Conservation (phyloP, 2,329 filamentous ascomycete genomes). For the Venturiaceae sp. region DNA sequence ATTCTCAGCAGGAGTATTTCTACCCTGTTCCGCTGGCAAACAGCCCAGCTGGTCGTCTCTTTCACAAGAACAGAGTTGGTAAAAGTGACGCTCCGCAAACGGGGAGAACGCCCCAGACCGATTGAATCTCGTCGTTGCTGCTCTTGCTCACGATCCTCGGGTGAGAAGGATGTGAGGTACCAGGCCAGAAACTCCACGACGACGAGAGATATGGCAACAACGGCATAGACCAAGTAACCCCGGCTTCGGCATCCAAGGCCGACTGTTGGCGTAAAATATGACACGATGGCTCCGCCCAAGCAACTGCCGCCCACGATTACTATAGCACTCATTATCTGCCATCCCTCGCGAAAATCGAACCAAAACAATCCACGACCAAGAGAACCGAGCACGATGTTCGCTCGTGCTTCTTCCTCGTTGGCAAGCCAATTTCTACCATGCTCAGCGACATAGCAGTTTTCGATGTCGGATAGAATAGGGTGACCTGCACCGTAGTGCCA, state of each 20-base stretch:
- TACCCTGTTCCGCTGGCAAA: neutral
- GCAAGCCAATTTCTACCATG: constrained; percentile 8
- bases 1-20: neutral
- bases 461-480: constrained; percentile 9
- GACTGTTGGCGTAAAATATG: constrained; percentile 9
- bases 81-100: neutral
- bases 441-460: constrained; percentile 8
- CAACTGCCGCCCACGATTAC: neutral
- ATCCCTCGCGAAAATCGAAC: constrained; percentile 9
- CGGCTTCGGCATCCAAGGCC: constrained; percentile 6
- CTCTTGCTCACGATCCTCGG: constrained; percentile 2
- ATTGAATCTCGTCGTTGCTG: neutral
- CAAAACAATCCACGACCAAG: constrained; percentile 8
- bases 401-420: constrained; percentile 5
- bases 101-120: neutral
- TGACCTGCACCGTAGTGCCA: constrained; percentile 10
- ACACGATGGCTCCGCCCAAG: constrained; percentile 6
- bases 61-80: neutral
- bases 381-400: constrained; percentile 5
- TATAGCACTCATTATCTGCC: constrained; percentile 5
- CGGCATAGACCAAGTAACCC: constrained; percentile 2
- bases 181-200: constrained; percentile 7
- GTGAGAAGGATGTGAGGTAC: constrained; percentile 1
- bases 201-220: neutral
- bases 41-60: neutral